Percentiles rank a stretch among this genome's conserved stretches.
These are phyloP conservation scores for Geotrichum siamense DNA, from an alignment of 1,139 yeast species.

Conservation along the genomic window DNA sequence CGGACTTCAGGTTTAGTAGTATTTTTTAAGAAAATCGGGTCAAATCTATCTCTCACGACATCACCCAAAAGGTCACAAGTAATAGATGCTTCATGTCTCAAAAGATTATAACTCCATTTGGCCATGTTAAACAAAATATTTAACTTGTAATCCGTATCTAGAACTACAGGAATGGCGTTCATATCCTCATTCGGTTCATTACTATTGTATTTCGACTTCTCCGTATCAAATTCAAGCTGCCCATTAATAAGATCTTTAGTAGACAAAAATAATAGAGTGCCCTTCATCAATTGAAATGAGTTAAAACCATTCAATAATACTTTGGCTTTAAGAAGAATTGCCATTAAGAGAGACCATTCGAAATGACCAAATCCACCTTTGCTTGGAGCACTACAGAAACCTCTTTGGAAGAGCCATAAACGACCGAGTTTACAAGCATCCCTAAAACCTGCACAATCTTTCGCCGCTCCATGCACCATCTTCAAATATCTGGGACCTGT, in stretches of 20 bases:
- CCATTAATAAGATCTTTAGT: slow-evolving; percentile 56
- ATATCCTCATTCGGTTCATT: not conserved
- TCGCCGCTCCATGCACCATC: slow-evolving; percentile 66
- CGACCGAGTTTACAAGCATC: slow-evolving; percentile 86
- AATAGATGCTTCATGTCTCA: slow-evolving; percentile 60
- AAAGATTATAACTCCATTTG: slow-evolving; percentile 51
- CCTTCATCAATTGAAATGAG: slow-evolving; percentile 86
- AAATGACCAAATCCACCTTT: slow-evolving; percentile 85
- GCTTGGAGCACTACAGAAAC: slow-evolving; percentile 49
- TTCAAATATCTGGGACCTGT: slow-evolving; percentile 64
- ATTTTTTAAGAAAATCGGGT: slow-evolving; percentile 67
- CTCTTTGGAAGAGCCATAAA: slow-evolving; percentile 85
- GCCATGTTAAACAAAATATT: slow-evolving; percentile 82
- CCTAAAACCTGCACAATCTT: slow-evolving; percentile 71
- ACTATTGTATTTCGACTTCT: slow-evolving; percentile 18
- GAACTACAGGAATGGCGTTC: slow-evolving; percentile 31
- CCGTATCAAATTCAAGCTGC: slow-evolving; percentile 19
- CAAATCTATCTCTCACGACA: slow-evolving; percentile 76
- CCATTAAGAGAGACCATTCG: slow-evolving; percentile 76
- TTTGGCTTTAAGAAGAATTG: slow-evolving; percentile 67
- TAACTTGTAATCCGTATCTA: slow-evolving; percentile 67
- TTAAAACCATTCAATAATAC: slow-evolving; percentile 81
- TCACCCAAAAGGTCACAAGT: slow-evolving; percentile 68
- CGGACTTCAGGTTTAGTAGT: slow-evolving; percentile 49
- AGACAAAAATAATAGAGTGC: slow-evolving; percentile 73